Base-by-base conservation (phyloP, 1,284 basidiomycete genomes). In the Phylloboletellus chloephorus region DNA sequence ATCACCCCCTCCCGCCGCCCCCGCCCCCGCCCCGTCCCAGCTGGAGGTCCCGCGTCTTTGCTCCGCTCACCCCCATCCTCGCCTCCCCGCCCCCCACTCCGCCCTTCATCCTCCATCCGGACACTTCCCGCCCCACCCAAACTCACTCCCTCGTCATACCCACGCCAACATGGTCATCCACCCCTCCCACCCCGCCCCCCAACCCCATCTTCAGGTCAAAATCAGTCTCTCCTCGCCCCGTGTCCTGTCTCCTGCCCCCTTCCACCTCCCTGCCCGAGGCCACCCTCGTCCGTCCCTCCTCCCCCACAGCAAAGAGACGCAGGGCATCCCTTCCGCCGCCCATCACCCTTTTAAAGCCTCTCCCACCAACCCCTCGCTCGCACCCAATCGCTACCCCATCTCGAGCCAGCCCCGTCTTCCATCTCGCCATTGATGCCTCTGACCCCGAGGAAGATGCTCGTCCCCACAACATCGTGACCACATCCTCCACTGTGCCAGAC, bases 1-100 rank as follows among this genome's bases (percentile, higher is more conserved):
- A 31, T 31, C 30, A 13, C 20, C 20, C 19, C 17, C 7, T 21
- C 31, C 29, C 8, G 29, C 21, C 11, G 13, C 11, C 5, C 21
- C 10, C 13, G 13, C 7, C 11, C 7, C 11, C 21, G 2, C 16
- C 13, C n/a, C 37, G 30, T 12, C 30, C 15, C 2, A 15, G 23
- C 12, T 37, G 23, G 30, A 26, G 43, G 16, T 37, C 36, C 0
- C 25, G 22, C 5, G 12, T 29, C 13, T 25, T 25, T 33, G 22
- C 70, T 16, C 74, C 76, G 31, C 66, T 79, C 39, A 72, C 77
- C 16, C 69, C 76, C 36, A 80, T 79, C 48, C 65, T 68, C 43
- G 75, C 76, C 24, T 79, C 78, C 4, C 78, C 78, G n/a, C 54
- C 73, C 39, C 68, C 68, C 54, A 74, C 76, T 3, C 74, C 76